A percentile compares a stretch with the other conserved stretches of the same genome.
These are phyloP conservation scores for Eruca vesicaria DNA, from an alignment of 441 rosid genomes.

Conservation along the genomic window DNA sequence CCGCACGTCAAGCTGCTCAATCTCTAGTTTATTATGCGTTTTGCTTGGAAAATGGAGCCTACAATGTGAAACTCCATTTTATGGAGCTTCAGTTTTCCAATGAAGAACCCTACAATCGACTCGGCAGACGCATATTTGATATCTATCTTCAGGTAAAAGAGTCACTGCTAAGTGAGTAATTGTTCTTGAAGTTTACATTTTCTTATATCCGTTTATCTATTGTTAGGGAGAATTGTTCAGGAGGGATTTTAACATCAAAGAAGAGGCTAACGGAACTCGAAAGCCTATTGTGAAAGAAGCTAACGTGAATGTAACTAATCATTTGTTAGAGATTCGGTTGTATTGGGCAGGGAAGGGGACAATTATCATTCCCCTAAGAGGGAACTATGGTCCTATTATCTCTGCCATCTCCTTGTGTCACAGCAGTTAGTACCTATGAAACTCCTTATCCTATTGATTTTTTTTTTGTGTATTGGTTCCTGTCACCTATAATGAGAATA, in stretches of 20 bases:
- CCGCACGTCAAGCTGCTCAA: constrained; percentile 52
- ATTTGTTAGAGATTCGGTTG: constrained; percentile 27
- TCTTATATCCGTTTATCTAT: neutral
- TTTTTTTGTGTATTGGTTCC: neutral
- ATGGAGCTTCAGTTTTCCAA: constrained; percentile 56
- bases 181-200: neutral
- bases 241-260: constrained; percentile 48
- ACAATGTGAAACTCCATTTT: constrained; percentile 49
- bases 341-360: constrained; percentile 39
- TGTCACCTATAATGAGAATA: neutral
- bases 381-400: constrained; percentile 29
- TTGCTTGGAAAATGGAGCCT: constrained; percentile 51
- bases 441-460: neutral
- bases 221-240: constrained; percentile 40
- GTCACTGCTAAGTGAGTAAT: neutral
- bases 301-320: constrained; percentile 3
- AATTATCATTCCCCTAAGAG: constrained; percentile 18
- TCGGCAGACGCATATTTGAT: constrained; percentile 54
- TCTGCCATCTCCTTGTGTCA: constrained; percentile 38
- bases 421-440: constrained; percentile 29
- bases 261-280: constrained; percentile 37
- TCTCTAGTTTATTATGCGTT: constrained; percentile 54
- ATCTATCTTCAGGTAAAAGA: constrained; percentile 61
- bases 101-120: constrained; percentile 26
- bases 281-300: constrained; percentile 30